phyloP scores from a whole-genome alignment of 2,329 filamentous ascomycete genomes.

The Cladorrhinum sp. region DNA sequence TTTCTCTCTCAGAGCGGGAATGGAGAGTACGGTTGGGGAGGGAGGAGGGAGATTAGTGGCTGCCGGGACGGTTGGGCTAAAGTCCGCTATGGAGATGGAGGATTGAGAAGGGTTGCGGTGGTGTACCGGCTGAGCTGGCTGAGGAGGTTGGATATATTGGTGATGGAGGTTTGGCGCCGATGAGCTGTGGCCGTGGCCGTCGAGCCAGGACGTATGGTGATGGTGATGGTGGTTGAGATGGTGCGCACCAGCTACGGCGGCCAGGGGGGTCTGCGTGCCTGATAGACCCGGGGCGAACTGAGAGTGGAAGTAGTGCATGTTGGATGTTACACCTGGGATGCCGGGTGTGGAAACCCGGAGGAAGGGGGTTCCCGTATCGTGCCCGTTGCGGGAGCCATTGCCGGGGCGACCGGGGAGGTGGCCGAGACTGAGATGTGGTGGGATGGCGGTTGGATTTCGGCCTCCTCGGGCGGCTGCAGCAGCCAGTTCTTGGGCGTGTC shows the following conservation, averaged over 20 bases:
- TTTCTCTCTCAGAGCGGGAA: conserved; percentile 49
- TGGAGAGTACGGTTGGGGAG: neutral
- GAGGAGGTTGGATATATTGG: conserved; percentile 7
- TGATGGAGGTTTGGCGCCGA: conserved; percentile 25
- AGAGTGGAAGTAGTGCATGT: conserved; percentile 78
- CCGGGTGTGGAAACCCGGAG: conserved; percentile 59
- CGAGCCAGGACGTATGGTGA: conserved; percentile 44
- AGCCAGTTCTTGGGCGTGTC: conserved; percentile 20
- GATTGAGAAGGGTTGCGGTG: conserved; percentile 32
- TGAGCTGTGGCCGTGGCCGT: conserved; percentile 29
- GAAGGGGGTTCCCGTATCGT: conserved; percentile 54
- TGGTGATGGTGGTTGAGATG: conserved; percentile 40
- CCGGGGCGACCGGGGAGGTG: conserved; percentile 25
- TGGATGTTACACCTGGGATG: conserved; percentile 69
- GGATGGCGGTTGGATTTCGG: conserved; percentile 26
- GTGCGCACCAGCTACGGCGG: conserved; percentile 72
- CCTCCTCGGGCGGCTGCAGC: conserved; percentile 2
- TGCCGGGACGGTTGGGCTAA: neutral
- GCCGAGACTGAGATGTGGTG: conserved; percentile 39
- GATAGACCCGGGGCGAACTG: conserved; percentile 69
- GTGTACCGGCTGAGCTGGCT: conserved; percentile 21
- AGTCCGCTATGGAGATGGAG: conserved; percentile 29
- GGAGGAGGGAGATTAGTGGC: neutral
- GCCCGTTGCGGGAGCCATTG: conserved; percentile 21
- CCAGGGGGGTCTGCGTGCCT: conserved; percentile 74